Evolutionary conservation across 148 eudicot species (phyloP).

Genomic region (Cornus controversa): DNA sequence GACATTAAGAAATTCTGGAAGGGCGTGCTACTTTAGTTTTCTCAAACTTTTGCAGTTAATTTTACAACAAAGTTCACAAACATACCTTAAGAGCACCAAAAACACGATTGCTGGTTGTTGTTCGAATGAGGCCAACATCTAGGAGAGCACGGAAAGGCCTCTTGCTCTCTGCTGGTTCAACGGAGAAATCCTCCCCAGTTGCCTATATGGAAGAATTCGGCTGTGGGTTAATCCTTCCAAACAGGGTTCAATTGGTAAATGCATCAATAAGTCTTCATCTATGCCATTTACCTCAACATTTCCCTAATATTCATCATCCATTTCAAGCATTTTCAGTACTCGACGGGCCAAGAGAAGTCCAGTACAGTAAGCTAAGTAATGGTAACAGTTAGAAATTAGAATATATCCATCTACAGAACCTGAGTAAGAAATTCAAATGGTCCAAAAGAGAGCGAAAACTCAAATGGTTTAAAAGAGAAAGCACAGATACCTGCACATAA

Average conservation of each 20-base stretch:
- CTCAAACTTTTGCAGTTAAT: background rate
- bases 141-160: conserved; percentile 91
- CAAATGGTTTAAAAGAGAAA: background rate
- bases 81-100: conserved; percentile 85
- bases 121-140: conserved; percentile 75
- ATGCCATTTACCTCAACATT: conserved; percentile 56
- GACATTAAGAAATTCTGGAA: too few relatives aligned
- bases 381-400: background rate
- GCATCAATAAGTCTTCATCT: too few relatives aligned
- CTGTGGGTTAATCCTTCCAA: background rate
- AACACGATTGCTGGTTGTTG: conserved; percentile 83
- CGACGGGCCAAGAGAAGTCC: conserved; percentile 75
- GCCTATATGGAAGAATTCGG: conserved; percentile 33
- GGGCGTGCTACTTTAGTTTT: background rate
- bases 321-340: conserved; percentile 61
- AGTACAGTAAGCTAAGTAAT: conserved; percentile 59
- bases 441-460: background rate
- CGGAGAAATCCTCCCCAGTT: conserved; percentile 78
- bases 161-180: conserved; percentile 73
- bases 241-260: background rate
- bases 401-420: background rate
- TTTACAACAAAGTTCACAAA: background rate
- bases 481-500: conserved; percentile 61
- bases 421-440: background rate
- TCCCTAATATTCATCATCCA: conserved; percentile 75